These are phyloP conservation scores for Ogataea chonburiensis DNA, from an alignment of 805 yeast genomes.

Conservation along the genomic window DNA sequence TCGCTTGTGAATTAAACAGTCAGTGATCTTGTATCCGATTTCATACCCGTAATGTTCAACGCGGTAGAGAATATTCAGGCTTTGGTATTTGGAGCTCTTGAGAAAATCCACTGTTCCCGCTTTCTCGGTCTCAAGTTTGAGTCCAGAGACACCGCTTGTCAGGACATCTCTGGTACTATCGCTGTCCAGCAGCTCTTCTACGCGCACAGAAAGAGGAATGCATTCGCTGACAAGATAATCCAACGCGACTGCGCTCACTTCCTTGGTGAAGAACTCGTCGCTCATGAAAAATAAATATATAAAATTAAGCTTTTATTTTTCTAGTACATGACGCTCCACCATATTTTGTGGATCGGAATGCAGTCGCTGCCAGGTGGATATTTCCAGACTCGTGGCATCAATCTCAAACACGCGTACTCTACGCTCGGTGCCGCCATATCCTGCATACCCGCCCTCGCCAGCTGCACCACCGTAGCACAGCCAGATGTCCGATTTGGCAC, in stretches of 20 bases:
- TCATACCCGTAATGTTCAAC: slow-evolving; percentile 69
- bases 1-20: slow-evolving; percentile 29
- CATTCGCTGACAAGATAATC: slow-evolving; percentile 73
- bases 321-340: slow-evolving; percentile 13
- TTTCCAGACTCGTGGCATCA: slow-evolving; percentile 46
- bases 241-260: slow-evolving; percentile 55
- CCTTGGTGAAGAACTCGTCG: slow-evolving; percentile 27
- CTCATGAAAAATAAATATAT: slow-evolving; percentile 4
- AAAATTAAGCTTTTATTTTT: slow-evolving; percentile 3
- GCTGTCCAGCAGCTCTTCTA: slow-evolving; percentile 47
- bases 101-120: slow-evolving; percentile 44
- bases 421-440: slow-evolving; percentile 85
- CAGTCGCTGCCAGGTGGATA: slow-evolving; percentile 71
- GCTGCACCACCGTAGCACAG: slow-evolving; percentile 91
- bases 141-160: slow-evolving; percentile 11
- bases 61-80: slow-evolving; percentile 55
- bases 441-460: slow-evolving; percentile 97
- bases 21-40: slow-evolving; percentile 36
- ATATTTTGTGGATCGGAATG: slow-evolving; percentile 49
- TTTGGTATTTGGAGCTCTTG: slow-evolving; percentile 32
- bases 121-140: slow-evolving; percentile 16
- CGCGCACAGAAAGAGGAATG: slow-evolving; percentile 68
- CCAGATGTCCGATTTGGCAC: slow-evolving; percentile 69
- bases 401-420: slow-evolving; percentile 72
- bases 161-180: slow-evolving; percentile 15